phyloP scores from a whole-genome alignment of 2,329 filamentous ascomycete species.

The Chaetomium sp. region DNA sequence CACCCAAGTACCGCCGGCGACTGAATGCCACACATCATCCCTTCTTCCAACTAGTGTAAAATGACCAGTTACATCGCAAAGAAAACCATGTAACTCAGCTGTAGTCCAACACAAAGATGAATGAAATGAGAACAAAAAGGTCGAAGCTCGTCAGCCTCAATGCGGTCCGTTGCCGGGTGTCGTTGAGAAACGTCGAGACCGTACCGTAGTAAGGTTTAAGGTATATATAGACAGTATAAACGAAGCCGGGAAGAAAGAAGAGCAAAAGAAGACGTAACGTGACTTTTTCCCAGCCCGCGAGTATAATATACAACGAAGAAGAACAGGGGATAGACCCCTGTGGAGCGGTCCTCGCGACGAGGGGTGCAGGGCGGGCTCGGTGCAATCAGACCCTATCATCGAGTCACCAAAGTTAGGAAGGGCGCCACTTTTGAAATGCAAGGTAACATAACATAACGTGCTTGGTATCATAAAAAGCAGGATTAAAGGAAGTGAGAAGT shows the following conservation, averaged over 20 bases:
- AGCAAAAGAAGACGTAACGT: neutral
- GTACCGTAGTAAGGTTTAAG: neutral
- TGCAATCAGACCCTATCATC: conserved; percentile 23
- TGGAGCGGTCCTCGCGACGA: neutral
- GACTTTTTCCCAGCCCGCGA: conserved; percentile 10
- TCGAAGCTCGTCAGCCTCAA: neutral
- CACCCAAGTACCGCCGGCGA: neutral
- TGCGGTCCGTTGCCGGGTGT: neutral
- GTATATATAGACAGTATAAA: conserved; percentile 20
- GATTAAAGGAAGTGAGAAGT: neutral
- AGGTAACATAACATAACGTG: neutral
- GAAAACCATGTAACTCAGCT: neutral
- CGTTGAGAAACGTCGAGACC: neutral
- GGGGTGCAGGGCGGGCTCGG: neutral
- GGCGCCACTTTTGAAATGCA: neutral
- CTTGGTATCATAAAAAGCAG: conserved; percentile 22
- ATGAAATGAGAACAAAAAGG: neutral
- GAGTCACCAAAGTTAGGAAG: conserved; percentile 19
- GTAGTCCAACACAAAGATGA: neutral
- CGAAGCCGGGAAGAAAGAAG: neutral
- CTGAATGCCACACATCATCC: neutral
- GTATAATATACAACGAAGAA: conserved; percentile 7
- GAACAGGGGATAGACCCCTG: neutral
- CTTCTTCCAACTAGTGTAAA: neutral
- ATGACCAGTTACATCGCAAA: neutral